Base-by-base conservation (phyloP, 768 basidiomycete genomes). In the Pleurotus giganteus region DNA sequence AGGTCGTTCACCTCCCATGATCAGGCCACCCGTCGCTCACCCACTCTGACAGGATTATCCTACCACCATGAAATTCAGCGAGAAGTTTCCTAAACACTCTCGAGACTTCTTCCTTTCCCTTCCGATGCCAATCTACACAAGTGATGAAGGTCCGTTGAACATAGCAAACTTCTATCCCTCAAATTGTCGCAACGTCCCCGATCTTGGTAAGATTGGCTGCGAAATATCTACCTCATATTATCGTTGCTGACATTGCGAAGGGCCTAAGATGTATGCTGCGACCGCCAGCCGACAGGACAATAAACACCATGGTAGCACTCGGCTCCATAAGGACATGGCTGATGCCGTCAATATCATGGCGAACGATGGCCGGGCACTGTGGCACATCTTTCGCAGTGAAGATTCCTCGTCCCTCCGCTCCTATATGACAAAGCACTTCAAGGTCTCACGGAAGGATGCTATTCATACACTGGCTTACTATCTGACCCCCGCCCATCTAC, bases 221-320 rank as follows among this genome's bases (percentile, higher is more conserved):
- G n/a, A n/a, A n/a, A n/a, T n/a, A n/a, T n/a, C n/a, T n/a, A n/a
- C n/a, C n/a, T n/a, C n/a, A n/a, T n/a, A n/a, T n/a, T n/a, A n/a
- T n/a, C n/a, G n/a, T n/a, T n/a, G n/a, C n/a, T n/a, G n/a, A n/a
- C n/a, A n/a, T n/a, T n/a, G n/a, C n/a, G 24, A 17, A 76, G 85
- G 85, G 5, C 87, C 86, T 1, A 88, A 88, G 66, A 80, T 86
- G 82, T 89, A 89, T 65, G 85, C 83, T 58, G 85, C 86, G 0
- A 81, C 84, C 66, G 76, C 76, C 15, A 82, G 79, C 3, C 71
- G 9, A 26, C 31, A 52, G 26, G 31, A 52, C 19, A 26, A 52
- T 26, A 31, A 37, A 8, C 36, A 26, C 39, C 50, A 52, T 37
- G 50, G 50, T 17, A 36, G 31, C 15, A 52, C 50, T 7, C 50